Conservation (phyloP, 768 basidiomycete species). For the Pisolithus tinctorius region DNA sequence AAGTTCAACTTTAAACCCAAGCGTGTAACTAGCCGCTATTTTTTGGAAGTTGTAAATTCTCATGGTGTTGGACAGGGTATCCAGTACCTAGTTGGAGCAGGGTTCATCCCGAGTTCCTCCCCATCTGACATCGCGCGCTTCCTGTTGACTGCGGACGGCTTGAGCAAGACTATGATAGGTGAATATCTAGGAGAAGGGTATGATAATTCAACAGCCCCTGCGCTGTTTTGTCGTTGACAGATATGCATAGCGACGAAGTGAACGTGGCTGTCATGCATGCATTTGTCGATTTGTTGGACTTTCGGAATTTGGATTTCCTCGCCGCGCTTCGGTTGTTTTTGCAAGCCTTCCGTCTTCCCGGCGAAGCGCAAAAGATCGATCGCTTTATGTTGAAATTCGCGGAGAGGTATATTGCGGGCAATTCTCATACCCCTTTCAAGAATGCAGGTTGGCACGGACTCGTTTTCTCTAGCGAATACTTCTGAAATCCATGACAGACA, state of each 20-base stretch:
- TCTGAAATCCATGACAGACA: conserved; percentile 44
- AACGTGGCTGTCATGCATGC: conserved; percentile 96
- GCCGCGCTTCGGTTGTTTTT: conserved; percentile 87
- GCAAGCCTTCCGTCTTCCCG: conserved; percentile 94
- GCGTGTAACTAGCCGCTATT: conserved; percentile 45
- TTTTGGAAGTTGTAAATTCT: neutral
- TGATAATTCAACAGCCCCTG: conserved; percentile 20
- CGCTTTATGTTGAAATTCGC: conserved; percentile 99
- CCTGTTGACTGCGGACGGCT: conserved; percentile 80
- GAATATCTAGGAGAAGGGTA: conserved; percentile 98
- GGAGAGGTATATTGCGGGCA: conserved; percentile 89
- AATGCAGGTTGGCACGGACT: conserved; percentile 69
- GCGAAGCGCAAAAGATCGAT: conserved; percentile 98
- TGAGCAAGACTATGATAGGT: conserved; percentile 94
- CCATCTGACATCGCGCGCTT: conserved; percentile 82
- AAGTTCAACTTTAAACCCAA: conserved; percentile 99
- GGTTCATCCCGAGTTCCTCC: conserved; percentile 69
- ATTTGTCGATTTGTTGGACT: conserved; percentile 90
- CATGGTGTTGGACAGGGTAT: conserved; percentile 55
- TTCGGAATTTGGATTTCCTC: conserved; percentile 74
- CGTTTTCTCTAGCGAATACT: neutral
- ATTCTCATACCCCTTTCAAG: conserved; percentile 77
- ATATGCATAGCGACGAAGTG: conserved; percentile 61
- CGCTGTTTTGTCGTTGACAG: conserved; percentile 3
- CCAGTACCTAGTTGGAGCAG: conserved; percentile 79